Evolutionary conservation across 176 grass and related monocot species (phyloP).

Genomic region (Rhynchospora tenuis): DNA sequence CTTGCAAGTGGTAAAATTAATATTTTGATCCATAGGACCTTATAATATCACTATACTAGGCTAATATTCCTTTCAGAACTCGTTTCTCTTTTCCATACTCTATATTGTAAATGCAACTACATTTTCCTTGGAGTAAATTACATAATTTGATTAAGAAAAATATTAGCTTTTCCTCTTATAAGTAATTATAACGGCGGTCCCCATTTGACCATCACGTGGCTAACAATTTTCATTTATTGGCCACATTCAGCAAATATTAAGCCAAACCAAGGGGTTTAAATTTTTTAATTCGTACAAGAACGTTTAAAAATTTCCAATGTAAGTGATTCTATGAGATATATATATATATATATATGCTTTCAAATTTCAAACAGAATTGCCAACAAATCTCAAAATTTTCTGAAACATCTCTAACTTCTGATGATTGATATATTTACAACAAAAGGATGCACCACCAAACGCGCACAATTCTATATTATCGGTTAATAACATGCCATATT

Average conservation of each 20-base stretch:
- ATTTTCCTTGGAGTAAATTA: background rate
- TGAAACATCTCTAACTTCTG: background rate
- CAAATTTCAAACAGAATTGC: background rate
- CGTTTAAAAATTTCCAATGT: background rate
- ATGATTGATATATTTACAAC: conserved; percentile 9
- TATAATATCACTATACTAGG: background rate
- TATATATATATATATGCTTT: background rate
- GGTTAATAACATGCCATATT: conserved; percentile 7
- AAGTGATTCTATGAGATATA: background rate
- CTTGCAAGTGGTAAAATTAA: background rate
- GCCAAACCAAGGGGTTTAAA: background rate
- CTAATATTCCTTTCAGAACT: background rate
- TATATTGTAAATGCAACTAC: background rate
- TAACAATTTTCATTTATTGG: background rate
- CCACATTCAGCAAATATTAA: background rate
- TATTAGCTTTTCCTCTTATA: background rate
- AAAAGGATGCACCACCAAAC: background rate
- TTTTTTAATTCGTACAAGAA: background rate
- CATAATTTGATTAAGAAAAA: background rate
- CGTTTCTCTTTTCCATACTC: background rate
- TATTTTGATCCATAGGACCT: conserved; percentile 1
- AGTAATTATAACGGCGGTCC: background rate
- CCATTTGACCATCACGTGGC: conserved; percentile 10
- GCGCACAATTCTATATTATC: background rate
- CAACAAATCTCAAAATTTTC: background rate